Conservation (phyloP, 2,329 filamentous ascomycete genomes). For the Ceratocystis harringtonii region DNA sequence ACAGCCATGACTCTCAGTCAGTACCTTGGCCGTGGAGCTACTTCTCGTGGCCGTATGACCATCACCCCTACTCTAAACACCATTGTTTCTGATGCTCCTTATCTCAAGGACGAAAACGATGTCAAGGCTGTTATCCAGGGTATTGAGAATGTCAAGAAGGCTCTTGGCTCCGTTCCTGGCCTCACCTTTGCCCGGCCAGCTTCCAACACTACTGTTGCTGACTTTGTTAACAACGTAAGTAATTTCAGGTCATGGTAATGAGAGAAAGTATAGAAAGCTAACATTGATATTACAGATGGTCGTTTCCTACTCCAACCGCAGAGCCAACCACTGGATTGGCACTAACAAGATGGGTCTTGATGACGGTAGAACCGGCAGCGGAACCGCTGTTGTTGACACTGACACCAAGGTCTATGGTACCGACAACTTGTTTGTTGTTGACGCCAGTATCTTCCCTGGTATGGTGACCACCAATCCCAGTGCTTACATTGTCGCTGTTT, state of each 20-base stretch:
- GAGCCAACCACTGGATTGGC: slow-evolving; percentile 40
- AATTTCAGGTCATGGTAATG: not conserved
- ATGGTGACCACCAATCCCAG: slow-evolving; percentile 54
- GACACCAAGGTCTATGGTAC: slow-evolving; percentile 52
- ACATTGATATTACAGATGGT: slow-evolving; percentile 18
- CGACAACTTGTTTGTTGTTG: slow-evolving; percentile 53
- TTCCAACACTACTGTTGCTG: slow-evolving; percentile 35
- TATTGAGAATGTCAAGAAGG: slow-evolving; percentile 43
- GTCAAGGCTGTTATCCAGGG: slow-evolving; percentile 47
- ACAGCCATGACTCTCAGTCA: slow-evolving; percentile 38
- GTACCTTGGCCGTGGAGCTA: slow-evolving; percentile 49
- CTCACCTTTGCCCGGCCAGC: slow-evolving; percentile 39
- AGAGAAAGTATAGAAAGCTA: not conserved
- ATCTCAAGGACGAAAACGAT: slow-evolving; percentile 44
- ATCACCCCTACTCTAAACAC: slow-evolving; percentile 44
- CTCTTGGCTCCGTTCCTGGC: slow-evolving; percentile 37
- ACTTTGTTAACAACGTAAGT: slow-evolving; percentile 39
- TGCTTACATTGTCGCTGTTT: slow-evolving; percentile 47
- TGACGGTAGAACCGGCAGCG: slow-evolving; percentile 34
- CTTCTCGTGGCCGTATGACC: slow-evolving; percentile 45
- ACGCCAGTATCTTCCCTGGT: slow-evolving; percentile 54
- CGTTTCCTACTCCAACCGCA: slow-evolving; percentile 28
- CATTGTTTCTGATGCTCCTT: slow-evolving; percentile 43
- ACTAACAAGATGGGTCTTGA: slow-evolving; percentile 47
- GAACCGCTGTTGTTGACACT: slow-evolving; percentile 45